Evolutionary conservation across 2,329 filamentous ascomycete species (phyloP).

Genomic region (Triangularia verruculosa): DNA sequence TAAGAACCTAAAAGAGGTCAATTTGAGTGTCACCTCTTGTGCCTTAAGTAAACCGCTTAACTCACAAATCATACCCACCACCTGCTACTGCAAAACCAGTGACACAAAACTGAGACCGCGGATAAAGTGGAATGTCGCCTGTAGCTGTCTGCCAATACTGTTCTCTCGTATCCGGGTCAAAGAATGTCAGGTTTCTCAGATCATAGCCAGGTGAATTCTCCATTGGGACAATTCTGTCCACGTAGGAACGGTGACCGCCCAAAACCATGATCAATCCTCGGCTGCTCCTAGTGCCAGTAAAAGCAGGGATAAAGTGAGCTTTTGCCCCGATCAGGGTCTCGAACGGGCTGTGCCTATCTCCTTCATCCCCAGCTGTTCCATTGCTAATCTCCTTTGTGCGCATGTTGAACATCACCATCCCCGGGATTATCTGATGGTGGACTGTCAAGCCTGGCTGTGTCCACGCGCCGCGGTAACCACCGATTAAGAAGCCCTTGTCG

Average conservation of each 20-base stretch:
- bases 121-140: conserved; percentile 9
- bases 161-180: conserved; percentile 20
- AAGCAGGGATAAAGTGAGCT: neutral
- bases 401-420: neutral
- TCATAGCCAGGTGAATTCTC: neutral
- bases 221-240: neutral
- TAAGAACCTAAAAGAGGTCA: neutral
- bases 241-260: neutral
- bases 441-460: neutral
- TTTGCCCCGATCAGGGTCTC: neutral
- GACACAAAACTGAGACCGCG: conserved; percentile 12
- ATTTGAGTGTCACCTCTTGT: neutral
- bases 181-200: conserved; percentile 20
- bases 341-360: neutral
- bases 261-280: neutral
- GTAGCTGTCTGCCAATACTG: conserved; percentile 16
- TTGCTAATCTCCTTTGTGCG: neutral
- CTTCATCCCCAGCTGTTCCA: neutral
- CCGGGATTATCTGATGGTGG: neutral
- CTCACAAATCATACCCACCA: conserved; percentile 23
- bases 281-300: neutral
- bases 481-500: neutral
- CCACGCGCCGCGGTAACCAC: neutral
- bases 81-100: conserved; percentile 9
- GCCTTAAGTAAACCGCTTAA: conserved; percentile 10